A percentile compares a stretch with the other conserved stretches of the same genome.
Conservation (phyloP, 257 asterid genomes). For the Sherardia arvensis region DNA sequence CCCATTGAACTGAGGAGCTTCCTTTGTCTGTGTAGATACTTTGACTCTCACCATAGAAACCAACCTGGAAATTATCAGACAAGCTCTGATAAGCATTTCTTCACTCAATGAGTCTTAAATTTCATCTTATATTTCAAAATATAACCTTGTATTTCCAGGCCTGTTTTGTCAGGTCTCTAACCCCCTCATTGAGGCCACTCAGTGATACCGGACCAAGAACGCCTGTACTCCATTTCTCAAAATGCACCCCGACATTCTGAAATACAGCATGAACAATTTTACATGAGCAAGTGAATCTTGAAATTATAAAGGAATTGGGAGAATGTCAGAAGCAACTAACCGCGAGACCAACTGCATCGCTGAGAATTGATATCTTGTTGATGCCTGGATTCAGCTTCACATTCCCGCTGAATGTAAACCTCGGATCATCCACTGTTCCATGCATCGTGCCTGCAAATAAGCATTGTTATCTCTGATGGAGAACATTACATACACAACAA, state of each 20-base stretch:
- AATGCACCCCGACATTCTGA: conserved; percentile 78
- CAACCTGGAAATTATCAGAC: conserved; percentile 17
- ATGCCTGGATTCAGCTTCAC: conserved; percentile 61
- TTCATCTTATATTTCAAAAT: background rate
- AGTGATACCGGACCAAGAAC: conserved; percentile 81
- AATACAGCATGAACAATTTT: background rate
- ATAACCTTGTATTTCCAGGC: conserved; percentile 67
- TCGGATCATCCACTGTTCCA: conserved; percentile 57
- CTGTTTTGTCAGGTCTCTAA: conserved; percentile 71
- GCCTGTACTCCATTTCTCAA: conserved; percentile 69
- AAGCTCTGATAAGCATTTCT: background rate
- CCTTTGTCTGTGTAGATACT: conserved; percentile 42
- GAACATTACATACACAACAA: background rate
- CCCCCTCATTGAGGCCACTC: conserved; percentile 67
- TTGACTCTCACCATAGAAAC: conserved; percentile 65
- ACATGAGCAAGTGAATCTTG: background rate
- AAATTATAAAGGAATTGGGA: background rate
- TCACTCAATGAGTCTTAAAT: background rate
- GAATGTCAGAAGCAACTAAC: conserved; percentile 32
- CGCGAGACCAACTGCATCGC: conserved; percentile 76
- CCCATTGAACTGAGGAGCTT: conserved; percentile 75
- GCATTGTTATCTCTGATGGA: background rate
- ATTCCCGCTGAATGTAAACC: conserved; percentile 34
- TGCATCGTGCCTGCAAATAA: conserved; percentile 38
- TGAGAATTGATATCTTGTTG: conserved; percentile 82